Base-by-base conservation (phyloP, 1,284 basidiomycete species). In the Irpex rosettiformis region DNA sequence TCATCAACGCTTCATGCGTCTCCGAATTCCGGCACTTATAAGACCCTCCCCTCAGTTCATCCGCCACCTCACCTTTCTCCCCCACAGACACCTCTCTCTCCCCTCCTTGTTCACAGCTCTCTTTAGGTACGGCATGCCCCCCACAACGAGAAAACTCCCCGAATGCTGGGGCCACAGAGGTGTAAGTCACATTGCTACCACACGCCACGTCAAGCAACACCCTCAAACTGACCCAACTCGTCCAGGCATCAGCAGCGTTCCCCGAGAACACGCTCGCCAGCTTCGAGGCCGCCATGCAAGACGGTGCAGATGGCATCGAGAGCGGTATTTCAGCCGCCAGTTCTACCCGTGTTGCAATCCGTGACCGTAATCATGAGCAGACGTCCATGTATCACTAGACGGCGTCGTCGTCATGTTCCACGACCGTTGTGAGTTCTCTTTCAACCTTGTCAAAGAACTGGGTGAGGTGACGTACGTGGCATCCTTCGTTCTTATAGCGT, bases 161-260 rank as follows among this genome's bases (percentile, higher is more conserved):
- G 91, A 94, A 66, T 96, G 94, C 73, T 96, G 94, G 94, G 94
- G 94, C 62, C 94, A 97, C 73, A 89, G 94, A 62, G 94, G 94
- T 58, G 94, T 95, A 74, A 72, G 91, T 81, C 22, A 45, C 58
- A 16, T 56, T 51, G 55, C 45, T 52, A 55, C 51, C 54, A 49
- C 57, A 42, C 54, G 58, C 52, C 52, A 55, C 57, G 54, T 57
- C 54, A 59, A 42, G 48, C 30, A 4, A 18, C 47, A 42, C 54
- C 58, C 24, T 54, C 40, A 49, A 58, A 37, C 58, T 63, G 57
- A 57, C 63, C 47, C 59, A 62, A 58, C 48, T 55, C 57, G 62
- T 57, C 56, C 67, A 94, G 93, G 93, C 94, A 49, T 94, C 93
- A 21, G 86, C 91, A 22, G 79, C 82, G 16, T 96, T 84, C 74